Conservation (phyloP, 495 filamentous ascomycete genomes). For the Parathielavia appendiculata region DNA sequence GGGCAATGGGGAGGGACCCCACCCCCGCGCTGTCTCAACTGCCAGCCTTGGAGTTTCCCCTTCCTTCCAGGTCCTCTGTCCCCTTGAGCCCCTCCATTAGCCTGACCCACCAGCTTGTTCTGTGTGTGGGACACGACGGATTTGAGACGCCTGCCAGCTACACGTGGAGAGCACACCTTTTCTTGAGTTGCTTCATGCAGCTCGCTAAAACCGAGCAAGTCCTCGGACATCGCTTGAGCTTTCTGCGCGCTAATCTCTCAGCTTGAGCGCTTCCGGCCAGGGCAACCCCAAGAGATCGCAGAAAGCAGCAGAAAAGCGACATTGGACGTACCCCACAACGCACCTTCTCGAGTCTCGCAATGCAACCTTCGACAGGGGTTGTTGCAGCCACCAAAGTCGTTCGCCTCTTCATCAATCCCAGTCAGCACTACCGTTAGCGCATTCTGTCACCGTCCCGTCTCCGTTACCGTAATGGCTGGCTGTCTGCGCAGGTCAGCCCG, state of each 20-base stretch:
- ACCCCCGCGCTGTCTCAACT: constrained; percentile 23
- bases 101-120: constrained; percentile 9
- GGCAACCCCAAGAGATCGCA: constrained; percentile 13
- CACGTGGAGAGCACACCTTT: background rate
- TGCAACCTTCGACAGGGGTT: constrained; percentile 24
- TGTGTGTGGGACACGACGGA: constrained; percentile 4
- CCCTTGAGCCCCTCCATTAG: too few species aligned
- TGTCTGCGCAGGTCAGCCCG: background rate
- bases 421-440: constrained; percentile 8
- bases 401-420: background rate
- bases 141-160: background rate
- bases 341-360: constrained; percentile 12
- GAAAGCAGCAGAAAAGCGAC: constrained; percentile 12
- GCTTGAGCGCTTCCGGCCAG: background rate
- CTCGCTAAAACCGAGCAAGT: background rate
- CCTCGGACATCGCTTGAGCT: background rate
- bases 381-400: background rate
- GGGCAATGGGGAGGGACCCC: constrained; percentile 10
- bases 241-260: constrained; percentile 11
- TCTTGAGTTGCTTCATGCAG: constrained; percentile 10
- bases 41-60: constrained; percentile 6
- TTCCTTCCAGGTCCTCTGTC: background rate
- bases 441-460: constrained; percentile 10
- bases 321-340: constrained; percentile 22
- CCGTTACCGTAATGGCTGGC: constrained; percentile 17